Conservation (phyloP, 768 basidiomycete species). For the Nidularia sp. region DNA sequence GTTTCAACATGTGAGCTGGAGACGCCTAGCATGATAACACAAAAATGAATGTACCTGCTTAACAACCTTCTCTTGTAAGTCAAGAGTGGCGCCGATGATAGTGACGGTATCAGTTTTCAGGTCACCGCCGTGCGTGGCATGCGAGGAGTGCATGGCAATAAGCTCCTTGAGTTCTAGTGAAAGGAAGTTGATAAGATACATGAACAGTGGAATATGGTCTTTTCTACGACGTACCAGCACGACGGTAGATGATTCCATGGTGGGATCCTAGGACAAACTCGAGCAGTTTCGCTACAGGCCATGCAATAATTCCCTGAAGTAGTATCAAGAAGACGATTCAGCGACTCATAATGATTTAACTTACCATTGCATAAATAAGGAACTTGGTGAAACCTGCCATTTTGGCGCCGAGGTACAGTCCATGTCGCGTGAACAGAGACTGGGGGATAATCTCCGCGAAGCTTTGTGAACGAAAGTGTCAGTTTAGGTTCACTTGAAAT, state of each 20-base stretch:
- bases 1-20: constrained; percentile 1
- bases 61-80: constrained; percentile 84
- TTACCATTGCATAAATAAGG: constrained; percentile 67
- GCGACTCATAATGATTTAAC: constrained; percentile 6
- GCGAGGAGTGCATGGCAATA: constrained; percentile 81
- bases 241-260: constrained; percentile 88
- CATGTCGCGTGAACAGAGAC: constrained; percentile 88
- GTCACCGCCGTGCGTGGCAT: constrained; percentile 77
- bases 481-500: constrained; percentile 1
- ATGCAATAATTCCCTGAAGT: constrained; percentile 64
- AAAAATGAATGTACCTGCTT: constrained; percentile 40
- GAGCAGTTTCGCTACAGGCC: constrained; percentile 83
- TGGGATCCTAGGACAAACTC: constrained; percentile 76
- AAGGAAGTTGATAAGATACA: neutral
- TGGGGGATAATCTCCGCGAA: constrained; percentile 93
- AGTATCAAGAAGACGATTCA: too few relatives aligned
- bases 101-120: constrained; percentile 82
- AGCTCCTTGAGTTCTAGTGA: constrained; percentile 78
- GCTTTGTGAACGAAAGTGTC: constrained; percentile 29
- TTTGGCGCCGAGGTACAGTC: constrained; percentile 83
- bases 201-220: too few relatives aligned
- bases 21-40: neutral
- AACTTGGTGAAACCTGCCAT: constrained; percentile 69
- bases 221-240: constrained; percentile 37
- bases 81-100: constrained; percentile 86